phyloP scores from a whole-genome alignment of 331 rosid genomes.

The Malus hybrid region DNA sequence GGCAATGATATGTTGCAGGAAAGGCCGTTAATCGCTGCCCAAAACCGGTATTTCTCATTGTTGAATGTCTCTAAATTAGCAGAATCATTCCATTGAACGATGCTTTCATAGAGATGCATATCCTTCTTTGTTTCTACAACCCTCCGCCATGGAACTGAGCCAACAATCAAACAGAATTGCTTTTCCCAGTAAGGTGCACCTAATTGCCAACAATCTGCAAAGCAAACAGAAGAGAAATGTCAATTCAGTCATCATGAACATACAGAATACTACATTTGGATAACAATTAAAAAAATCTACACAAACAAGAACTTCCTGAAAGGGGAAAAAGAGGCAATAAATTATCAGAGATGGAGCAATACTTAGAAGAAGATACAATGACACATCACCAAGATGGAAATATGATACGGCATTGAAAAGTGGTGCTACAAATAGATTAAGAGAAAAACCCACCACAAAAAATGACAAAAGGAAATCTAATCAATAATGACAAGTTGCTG shows the following conservation, averaged over 20 bases:
- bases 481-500: too few species aligned
- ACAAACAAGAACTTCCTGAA: neutral
- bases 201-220: constrained; percentile 30
- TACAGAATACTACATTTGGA: constrained; percentile 2
- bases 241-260: constrained; percentile 13
- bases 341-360: neutral
- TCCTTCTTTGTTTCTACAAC: constrained; percentile 49
- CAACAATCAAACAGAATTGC: constrained; percentile 47
- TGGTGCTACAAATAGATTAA: neutral
- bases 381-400: neutral
- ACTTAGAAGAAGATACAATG: neutral
- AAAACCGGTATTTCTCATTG: constrained; percentile 58
- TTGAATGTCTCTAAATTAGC: constrained; percentile 76
- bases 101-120: constrained; percentile 36
- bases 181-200: constrained; percentile 74
- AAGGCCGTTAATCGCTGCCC: constrained; percentile 48
- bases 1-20: constrained; percentile 45
- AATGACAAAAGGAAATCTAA: neutral
- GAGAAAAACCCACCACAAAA: neutral
- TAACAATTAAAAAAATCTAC: neutral
- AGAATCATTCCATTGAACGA: constrained; percentile 68
- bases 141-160: constrained; percentile 63
- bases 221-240: constrained; percentile 3
- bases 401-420: neutral
- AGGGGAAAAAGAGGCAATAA: neutral